Evolutionary conservation across 306 rosid species (phyloP).

Genomic region (apple (Malus domestica)): ASM211411v1 NC_041799.1:14144501-14145000

Average conservation of each 20-base stretch:
- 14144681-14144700: conserved; percentile 26
- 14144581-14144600: conserved; percentile 33
- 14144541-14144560: conserved; percentile 33
- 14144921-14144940: conserved; percentile 36
- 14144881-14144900: conserved; percentile 30
- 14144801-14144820: conserved; percentile 29
- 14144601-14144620: conserved; percentile 25
- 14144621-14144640: conserved; percentile 27
- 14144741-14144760: conserved; percentile 1
- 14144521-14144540: conserved; percentile 29
- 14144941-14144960: conserved; percentile 23
- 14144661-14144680: conserved; percentile 30
- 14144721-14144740: conserved; percentile 25
- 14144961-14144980: conserved; percentile 20
- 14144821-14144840: conserved; percentile 24
- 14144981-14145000: conserved; percentile 25
- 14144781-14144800: conserved; percentile 28
- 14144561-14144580: conserved; percentile 37
- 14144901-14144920: conserved; percentile 25
- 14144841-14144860: conserved; percentile 24
- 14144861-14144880: conserved; percentile 31
- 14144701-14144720: conserved; percentile 27
- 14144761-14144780: conserved; percentile 2
- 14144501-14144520: conserved; percentile 45
- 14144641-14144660: conserved; percentile 23